Conservation (phyloP, 371 early-diverging fungal species). For the Mortierella sp. region DNA sequence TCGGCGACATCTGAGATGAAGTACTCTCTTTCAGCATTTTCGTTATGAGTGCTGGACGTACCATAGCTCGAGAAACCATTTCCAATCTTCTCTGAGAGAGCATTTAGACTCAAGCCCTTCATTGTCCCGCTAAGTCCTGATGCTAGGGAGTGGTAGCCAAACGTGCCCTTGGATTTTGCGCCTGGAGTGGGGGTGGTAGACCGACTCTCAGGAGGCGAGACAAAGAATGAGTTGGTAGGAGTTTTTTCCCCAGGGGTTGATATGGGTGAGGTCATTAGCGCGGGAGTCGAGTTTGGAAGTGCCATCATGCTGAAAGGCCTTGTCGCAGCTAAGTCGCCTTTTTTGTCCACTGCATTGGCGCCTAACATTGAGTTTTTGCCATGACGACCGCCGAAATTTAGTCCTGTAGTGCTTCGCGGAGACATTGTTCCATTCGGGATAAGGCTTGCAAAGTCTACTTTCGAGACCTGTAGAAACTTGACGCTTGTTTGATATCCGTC, state of each 20-base stretch:
- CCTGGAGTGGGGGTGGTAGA: conserved; percentile 44
- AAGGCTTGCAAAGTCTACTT: conserved; percentile 44
- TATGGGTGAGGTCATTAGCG: conserved; percentile 17
- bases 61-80: conserved; percentile 43
- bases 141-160: conserved; percentile 46
- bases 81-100: conserved; percentile 54
- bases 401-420: conserved; percentile 42
- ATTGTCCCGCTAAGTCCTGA: conserved; percentile 52
- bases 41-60: conserved; percentile 6
- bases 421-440: conserved; percentile 46
- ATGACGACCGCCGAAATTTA: conserved; percentile 34
- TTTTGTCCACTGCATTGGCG: conserved; percentile 10
- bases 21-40: conserved; percentile 34
- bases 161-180: conserved; percentile 29
- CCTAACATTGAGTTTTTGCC: conserved; percentile 37
- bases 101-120: conserved; percentile 54
- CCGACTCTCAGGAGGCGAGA: conserved; percentile 26
- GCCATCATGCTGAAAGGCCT: conserved; percentile 51
- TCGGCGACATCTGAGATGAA: conserved; percentile 20
- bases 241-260: conserved; percentile 18
- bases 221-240: conserved; percentile 16
- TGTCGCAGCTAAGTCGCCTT: neutral
- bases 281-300: conserved; percentile 34
- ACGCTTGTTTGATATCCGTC: conserved; percentile 54
- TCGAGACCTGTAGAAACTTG: conserved; percentile 29